A percentile compares a stretch with the other conserved stretches of the same genome.
These are phyloP conservation scores for Mrakia blollopis DNA, from an alignment of 768 basidiomycete genomes.

Conservation along the genomic window DNA sequence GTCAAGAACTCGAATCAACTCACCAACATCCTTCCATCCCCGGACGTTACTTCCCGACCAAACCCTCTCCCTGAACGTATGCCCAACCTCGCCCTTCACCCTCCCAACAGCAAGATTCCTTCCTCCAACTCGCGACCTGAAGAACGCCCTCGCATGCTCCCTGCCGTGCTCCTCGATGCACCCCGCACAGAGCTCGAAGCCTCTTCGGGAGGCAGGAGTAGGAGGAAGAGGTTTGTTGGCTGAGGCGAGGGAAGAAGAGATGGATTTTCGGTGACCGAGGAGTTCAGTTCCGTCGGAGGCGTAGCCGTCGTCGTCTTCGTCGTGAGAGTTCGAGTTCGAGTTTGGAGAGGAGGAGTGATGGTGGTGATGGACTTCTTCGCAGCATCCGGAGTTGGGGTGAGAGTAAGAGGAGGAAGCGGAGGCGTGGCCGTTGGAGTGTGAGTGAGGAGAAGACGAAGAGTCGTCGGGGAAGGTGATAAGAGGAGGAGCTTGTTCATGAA, in stretches of 20 bases:
- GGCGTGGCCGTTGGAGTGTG: background rate
- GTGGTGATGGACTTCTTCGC: constrained; percentile 11
- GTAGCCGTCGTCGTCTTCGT: constrained; percentile 32
- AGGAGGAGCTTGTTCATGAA: constrained; percentile 9
- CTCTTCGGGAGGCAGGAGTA: constrained; percentile 38
- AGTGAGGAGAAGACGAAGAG: too few species aligned
- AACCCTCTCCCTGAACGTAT: constrained; percentile 78
- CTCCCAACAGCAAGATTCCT: background rate
- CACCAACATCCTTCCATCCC: constrained; percentile 84
- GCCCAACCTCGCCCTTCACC: constrained; percentile 47
- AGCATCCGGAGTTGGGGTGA: background rate
- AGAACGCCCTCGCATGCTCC: constrained; percentile 52
- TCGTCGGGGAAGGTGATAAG: constrained; percentile 9
- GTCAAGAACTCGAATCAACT: constrained; percentile 40
- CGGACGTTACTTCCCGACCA: constrained; percentile 65
- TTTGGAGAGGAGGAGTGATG: background rate
- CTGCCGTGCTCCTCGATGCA: constrained; percentile 77
- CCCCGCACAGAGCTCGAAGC: constrained; percentile 77
- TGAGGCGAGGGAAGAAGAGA: background rate
- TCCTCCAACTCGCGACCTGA: background rate
- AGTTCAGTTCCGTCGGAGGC: constrained; percentile 30
- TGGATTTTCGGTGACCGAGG: constrained; percentile 17
- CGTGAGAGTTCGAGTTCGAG: background rate
- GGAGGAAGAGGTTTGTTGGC: background rate
- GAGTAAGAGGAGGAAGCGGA: background rate